Conservation (phyloP, 257 asterid species). For the Cruciata laevipes region DNA sequence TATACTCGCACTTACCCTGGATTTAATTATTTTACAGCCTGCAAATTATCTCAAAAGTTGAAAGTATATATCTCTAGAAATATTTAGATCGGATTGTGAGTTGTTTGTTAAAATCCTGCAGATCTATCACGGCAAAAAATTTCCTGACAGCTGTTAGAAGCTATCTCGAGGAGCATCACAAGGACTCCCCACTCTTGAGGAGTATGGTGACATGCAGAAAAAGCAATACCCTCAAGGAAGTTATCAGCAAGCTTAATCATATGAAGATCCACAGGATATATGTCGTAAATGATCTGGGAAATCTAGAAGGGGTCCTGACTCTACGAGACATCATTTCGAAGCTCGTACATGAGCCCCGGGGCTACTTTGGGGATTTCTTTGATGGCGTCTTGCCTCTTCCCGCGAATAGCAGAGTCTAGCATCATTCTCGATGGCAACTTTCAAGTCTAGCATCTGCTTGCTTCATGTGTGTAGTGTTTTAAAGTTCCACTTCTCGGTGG, state of each 20-base stretch:
- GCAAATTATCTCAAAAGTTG: background rate
- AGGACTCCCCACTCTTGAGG: slow-evolving; percentile 35
- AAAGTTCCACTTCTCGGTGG: background rate
- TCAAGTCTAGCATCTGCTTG: background rate
- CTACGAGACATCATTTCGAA: slow-evolving; percentile 92
- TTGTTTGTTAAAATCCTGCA: slow-evolving; percentile 17
- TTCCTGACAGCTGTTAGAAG: slow-evolving; percentile 62
- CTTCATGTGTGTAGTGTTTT: background rate
- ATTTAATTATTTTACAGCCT: background rate
- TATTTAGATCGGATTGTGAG: background rate
- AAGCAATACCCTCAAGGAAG: slow-evolving; percentile 57
- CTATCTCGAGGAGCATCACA: slow-evolving; percentile 39
- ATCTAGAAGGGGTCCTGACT: slow-evolving; percentile 78
- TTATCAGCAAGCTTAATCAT: slow-evolving; percentile 61
- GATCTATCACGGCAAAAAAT: slow-evolving; percentile 86
- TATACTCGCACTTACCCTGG: background rate
- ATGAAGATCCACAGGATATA: slow-evolving; percentile 82
- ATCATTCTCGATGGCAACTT: background rate
- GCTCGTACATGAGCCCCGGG: slow-evolving; percentile 96
- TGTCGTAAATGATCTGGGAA: slow-evolving; percentile 60
- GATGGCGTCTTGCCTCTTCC: slow-evolving; percentile 96
- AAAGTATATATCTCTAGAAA: background rate
- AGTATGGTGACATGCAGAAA: slow-evolving; percentile 75
- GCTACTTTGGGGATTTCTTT: slow-evolving; percentile 97
- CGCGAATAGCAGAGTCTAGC: slow-evolving; percentile 76